These are phyloP conservation scores for Lecanicillium sp. DNA, from an alignment of 2,329 filamentous ascomycete genomes.

Conservation along the genomic window DNA sequence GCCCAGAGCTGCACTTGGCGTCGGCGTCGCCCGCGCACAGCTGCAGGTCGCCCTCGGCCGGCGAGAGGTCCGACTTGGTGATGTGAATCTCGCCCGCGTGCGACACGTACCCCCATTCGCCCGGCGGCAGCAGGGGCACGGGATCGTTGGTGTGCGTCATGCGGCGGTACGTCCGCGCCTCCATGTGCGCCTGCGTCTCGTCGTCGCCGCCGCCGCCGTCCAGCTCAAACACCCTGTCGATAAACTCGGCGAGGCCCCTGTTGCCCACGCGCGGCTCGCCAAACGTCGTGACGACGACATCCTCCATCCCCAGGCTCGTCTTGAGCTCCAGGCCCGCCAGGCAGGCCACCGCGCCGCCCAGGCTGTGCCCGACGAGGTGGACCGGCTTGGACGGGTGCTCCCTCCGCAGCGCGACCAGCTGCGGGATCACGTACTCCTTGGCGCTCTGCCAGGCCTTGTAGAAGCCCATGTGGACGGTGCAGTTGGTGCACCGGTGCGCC, in stretches of 20 bases:
- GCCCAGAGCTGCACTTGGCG: constrained; percentile 61
- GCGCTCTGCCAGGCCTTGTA: constrained; percentile 77
- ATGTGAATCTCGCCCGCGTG: constrained; percentile 90
- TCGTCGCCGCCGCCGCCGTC: constrained; percentile 21
- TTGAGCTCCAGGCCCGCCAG: constrained; percentile 79
- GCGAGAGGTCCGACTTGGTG: constrained; percentile 62
- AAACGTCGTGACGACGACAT: constrained; percentile 79
- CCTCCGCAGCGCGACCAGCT: constrained; percentile 52
- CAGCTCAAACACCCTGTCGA: constrained; percentile 49
- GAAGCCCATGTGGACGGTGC: constrained; percentile 90
- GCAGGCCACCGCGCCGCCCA: constrained; percentile 87
- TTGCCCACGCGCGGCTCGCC: constrained; percentile 74
- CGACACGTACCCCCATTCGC: constrained; percentile 80
- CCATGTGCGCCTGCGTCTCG: constrained; percentile 17
- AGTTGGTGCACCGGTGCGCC: constrained; percentile 65
- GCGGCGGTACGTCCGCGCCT: constrained; percentile 55
- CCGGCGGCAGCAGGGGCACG: constrained; percentile 76
- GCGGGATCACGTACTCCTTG: constrained; percentile 60
- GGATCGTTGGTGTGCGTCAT: constrained; percentile 86
- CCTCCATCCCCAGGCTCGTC: constrained; percentile 63
- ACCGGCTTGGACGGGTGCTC: constrained; percentile 66
- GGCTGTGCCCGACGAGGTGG: constrained; percentile 79
- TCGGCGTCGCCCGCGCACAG: constrained; percentile 70
- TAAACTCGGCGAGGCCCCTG: constrained; percentile 44
- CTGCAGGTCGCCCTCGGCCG: constrained; percentile 60